Percentiles rank a stretch among this genome's conserved stretches.
phyloP scores from a whole-genome alignment of 805 yeast genomes.

The Lipomyces japonicus region DNA sequence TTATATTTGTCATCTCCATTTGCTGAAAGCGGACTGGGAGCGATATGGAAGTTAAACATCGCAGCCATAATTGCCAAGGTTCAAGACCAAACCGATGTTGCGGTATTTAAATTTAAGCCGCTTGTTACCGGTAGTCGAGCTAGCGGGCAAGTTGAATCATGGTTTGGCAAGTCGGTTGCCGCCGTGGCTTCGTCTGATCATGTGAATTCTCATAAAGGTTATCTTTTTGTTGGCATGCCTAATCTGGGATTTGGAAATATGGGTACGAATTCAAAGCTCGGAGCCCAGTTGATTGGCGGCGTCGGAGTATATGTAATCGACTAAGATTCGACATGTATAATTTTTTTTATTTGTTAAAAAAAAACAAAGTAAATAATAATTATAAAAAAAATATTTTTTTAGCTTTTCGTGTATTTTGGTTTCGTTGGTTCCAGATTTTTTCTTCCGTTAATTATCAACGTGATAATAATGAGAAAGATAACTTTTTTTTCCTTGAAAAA shows the following conservation, averaged over 20 bases:
- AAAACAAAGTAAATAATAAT: too few relatives aligned
- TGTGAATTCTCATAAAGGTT: neutral
- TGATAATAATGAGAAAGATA: too few relatives aligned
- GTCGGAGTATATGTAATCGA: slow-evolving; percentile 11
- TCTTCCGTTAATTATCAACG: too few relatives aligned
- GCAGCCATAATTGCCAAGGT: slow-evolving; percentile 5
- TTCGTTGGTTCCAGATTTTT: too few relatives aligned
- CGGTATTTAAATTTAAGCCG: slow-evolving; percentile 12
- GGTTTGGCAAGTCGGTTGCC: slow-evolving; percentile 22
- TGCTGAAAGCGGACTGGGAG: slow-evolving; percentile 44
- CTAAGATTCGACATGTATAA: too few relatives aligned
- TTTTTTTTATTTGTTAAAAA: too few relatives aligned
- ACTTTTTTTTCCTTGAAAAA: too few relatives aligned
- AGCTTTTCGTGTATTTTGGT: too few relatives aligned
- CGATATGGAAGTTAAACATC: slow-evolving; percentile 43
- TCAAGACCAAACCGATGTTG: neutral
- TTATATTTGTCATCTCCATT: slow-evolving; percentile 45
- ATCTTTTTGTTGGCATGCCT: slow-evolving; percentile 26
- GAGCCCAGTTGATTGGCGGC: slow-evolving; percentile 14
- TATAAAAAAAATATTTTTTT: too few relatives aligned
- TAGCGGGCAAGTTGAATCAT: slow-evolving; percentile 14
- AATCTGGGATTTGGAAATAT: slow-evolving; percentile 17
- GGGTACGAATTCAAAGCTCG: slow-evolving; percentile 3
- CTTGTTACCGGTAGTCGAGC: slow-evolving; percentile 5
- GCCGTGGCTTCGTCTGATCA: neutral